Base-by-base conservation (phyloP, 768 basidiomycete genomes). In the Tricholoma bakamatsutake region DNA sequence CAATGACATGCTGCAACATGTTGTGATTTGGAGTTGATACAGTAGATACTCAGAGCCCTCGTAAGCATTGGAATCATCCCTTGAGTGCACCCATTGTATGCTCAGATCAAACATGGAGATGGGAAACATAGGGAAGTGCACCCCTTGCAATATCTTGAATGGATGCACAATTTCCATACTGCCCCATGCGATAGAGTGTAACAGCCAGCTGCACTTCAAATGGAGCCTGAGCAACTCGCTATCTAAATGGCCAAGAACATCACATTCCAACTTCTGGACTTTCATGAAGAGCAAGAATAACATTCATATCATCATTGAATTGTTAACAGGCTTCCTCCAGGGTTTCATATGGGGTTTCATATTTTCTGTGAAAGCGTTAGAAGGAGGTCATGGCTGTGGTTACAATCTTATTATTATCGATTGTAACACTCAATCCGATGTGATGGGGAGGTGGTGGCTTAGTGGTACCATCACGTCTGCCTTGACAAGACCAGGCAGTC, bases 71-170 rank as follows among this genome's bases (percentile, higher is more conserved):
- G 33, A 61, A 71, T 12, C 64, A 50, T 3, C 65, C 64, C 50
- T 71, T 71, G 2, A 72, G 48, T 2, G 65, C 65, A 35, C 69
- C 71, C 65, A 72, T 70, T 50, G 62, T 65, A 57, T 72, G 70
- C 56, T 72, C 68, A 15, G 71, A 72, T 15, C 50, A 58, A 24
- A 72, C 61, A 39, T 61, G 54, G 24, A 71, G 45, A 45, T 54
- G 57, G 17, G 69, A 52, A 6, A 69, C 59, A 40, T 24, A 15
- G n/a, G n/a, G n/a, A n/a, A n/a, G n/a, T n/a, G n/a, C n/a, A n/a
- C 4, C 30, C 30, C 30, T 31, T 31, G 30, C 8, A 31, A 31
- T 31, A 31, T 31, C 37, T 37, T 15, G 37, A 37, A 37, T 10
- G 12, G 9, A 35, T 9, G 12, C 9, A 31, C 30, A 21, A 24